These are phyloP conservation scores for Tylopilus subfusipes DNA, from an alignment of 768 basidiomycete genomes.

Conservation along the genomic window DNA sequence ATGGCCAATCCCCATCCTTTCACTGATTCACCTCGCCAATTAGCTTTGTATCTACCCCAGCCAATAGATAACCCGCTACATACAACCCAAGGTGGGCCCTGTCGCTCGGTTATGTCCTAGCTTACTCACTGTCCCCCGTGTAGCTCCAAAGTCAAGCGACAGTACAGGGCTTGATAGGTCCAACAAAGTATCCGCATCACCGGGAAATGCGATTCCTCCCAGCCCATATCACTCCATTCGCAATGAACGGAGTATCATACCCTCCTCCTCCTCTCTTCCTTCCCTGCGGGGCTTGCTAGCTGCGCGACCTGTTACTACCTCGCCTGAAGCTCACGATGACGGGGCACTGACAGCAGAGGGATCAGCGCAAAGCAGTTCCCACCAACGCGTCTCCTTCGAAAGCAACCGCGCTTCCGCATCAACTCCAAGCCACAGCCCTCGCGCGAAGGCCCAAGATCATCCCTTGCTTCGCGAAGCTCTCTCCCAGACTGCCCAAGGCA, in stretches of 20 bases:
- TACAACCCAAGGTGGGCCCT: constrained; percentile 11
- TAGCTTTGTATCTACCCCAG: constrained; percentile 5
- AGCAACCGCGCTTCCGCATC: constrained; percentile 34
- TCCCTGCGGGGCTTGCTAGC: constrained; percentile 32
- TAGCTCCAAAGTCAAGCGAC: constrained; percentile 9
- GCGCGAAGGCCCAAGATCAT: constrained; percentile 33
- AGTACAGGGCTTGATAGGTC: constrained; percentile 37
- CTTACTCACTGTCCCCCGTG: not conserved
- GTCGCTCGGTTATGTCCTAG: not conserved
- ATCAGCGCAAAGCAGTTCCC: constrained; percentile 44
- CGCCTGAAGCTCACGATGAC: constrained; percentile 10
- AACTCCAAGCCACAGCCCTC: constrained; percentile 31
- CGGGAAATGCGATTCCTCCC: constrained; percentile 35
- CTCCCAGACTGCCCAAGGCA: constrained; percentile 4
- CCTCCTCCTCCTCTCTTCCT: constrained; percentile 41
- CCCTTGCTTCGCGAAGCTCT: constrained; percentile 20
- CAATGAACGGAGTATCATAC: constrained; percentile 32
- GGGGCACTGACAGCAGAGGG: constrained; percentile 34
- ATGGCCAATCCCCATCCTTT: constrained; percentile 20
- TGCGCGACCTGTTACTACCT: constrained; percentile 19
- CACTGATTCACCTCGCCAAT: constrained; percentile 19
- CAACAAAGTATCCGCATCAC: constrained; percentile 43
- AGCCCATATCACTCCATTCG: constrained; percentile 35
- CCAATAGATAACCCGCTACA: not conserved
- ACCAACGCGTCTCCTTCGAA: constrained; percentile 54